Evolutionary conservation across 148 eudicot genomes (phyloP), one percentile per base, ranked within the genome.

Genomic region (Rhododendron molle): DNA sequence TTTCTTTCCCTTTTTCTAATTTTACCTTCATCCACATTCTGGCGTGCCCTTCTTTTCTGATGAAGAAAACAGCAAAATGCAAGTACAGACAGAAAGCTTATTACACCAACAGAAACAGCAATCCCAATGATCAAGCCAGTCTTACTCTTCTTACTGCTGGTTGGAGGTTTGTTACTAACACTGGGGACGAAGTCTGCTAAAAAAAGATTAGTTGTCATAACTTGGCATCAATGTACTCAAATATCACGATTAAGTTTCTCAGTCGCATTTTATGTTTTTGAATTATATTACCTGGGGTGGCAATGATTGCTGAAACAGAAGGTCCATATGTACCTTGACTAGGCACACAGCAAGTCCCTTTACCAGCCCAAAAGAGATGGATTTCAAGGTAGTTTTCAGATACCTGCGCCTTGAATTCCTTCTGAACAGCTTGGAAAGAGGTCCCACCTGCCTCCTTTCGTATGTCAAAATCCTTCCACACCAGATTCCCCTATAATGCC

Each of bases 321-420:
- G 98, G 98, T 77, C 99, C 97, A 85, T 95, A 96, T 76, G 93
- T 87, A 44, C 98, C 98, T 85, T 91, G 98, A n/a, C 2, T 0
- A 85, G 98, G 98, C 65, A 94, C 86, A 89, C 98, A 94, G 83
- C 96, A 94, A 80, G 97, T 95, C 83, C 99, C 99, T 89, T 95
- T 96, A 62, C 99, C 99, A 86, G 96, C 97, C 99, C 99, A 95
- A 81, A 95, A 93, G 36, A 96, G 87, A 92, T 96, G 99, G 65
- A 96, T 92, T 69, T 96, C 99, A 38, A 96, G 90, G 85, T 91
- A 89, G 87, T 94, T 96, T 79, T 90, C 90, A 0, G 92, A 88
- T 62, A 96, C 97, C 14, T 36, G 82, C 85, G 87, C 89, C 1
- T 83, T 91, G 80, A 88, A 94, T n/a, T 74, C 81, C 91, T 44